phyloP scores from a whole-genome alignment of 2,329 filamentous ascomycete species.

The Calonectria multiphialidica region DNA sequence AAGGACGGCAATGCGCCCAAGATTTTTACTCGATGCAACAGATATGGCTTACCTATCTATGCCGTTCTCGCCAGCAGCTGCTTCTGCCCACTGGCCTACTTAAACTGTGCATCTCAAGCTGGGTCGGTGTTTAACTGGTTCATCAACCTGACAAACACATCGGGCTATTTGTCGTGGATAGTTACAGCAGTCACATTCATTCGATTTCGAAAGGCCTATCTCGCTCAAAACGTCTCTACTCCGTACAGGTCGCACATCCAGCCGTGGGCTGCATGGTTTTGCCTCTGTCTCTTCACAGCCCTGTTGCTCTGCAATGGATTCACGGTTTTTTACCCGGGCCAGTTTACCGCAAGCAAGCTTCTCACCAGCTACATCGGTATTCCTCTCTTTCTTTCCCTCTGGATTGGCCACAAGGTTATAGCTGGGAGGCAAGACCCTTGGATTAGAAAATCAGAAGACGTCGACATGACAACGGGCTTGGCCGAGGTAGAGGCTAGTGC shows the following conservation, averaged over 20 bases:
- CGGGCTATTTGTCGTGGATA: conserved; percentile 66
- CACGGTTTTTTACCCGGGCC: conserved; percentile 68
- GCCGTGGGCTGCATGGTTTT: conserved; percentile 67
- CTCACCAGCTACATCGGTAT: not conserved
- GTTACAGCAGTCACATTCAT: conserved; percentile 67
- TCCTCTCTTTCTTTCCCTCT: not conserved
- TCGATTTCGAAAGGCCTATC: conserved; percentile 60
- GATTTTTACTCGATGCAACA: conserved; percentile 44
- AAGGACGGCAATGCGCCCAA: conserved; percentile 52
- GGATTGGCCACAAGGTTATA: not conserved
- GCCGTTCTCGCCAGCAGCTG: not conserved
- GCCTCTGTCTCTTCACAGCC: conserved; percentile 62
- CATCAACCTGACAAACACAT: conserved; percentile 63
- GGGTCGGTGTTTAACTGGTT: conserved; percentile 54
- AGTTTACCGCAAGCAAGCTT: not conserved
- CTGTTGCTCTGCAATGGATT: conserved; percentile 73
- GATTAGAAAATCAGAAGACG: not conserved
- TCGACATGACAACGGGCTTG: not conserved
- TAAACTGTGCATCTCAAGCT: not conserved
- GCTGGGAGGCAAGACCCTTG: not conserved
- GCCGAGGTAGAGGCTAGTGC: not conserved
- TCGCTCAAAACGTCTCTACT: conserved; percentile 57
- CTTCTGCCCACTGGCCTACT: conserved; percentile 72
- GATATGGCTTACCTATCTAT: conserved; percentile 34
- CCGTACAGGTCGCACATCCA: conserved; percentile 68